These are phyloP conservation scores for Xylaria sp. DNA, from an alignment of 495 filamentous ascomycete species.

Conservation along the genomic window DNA sequence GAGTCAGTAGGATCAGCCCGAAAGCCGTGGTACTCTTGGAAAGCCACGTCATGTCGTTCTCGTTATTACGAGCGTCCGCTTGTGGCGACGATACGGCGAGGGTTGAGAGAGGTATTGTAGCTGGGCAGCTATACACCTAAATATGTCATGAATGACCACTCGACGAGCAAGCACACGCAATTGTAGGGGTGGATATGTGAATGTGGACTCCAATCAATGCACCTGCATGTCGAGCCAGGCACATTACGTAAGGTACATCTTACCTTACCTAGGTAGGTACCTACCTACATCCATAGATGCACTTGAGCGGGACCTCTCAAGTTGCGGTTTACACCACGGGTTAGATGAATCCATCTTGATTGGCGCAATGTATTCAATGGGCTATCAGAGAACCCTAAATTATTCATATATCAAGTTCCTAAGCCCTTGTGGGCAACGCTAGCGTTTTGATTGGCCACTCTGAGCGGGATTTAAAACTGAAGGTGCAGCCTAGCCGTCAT, in stretches of 20 bases:
- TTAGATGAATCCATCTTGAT: background rate
- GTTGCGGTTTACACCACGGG: no score
- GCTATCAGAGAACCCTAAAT: background rate
- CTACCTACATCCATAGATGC: no score
- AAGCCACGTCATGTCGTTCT: constrained; percentile 65
- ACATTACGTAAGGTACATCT: no score
- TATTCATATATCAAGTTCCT: background rate
- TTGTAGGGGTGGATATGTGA: background rate
- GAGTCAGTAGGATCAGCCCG: constrained; percentile 70
- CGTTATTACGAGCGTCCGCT: background rate
- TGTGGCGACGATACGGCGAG: background rate
- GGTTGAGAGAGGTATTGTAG: background rate
- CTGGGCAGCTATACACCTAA: background rate
- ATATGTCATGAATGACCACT: constrained; percentile 5
- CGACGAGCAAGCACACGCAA: background rate
- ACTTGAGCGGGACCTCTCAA: no score
- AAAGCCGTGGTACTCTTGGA: constrained; percentile 68
- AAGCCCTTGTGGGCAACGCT: constrained; percentile 18
- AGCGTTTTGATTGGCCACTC: constrained; percentile 6
- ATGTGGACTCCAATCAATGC: background rate
- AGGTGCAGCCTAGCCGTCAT: constrained; percentile 1
- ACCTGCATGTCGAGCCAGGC: background rate
- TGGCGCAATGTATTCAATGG: background rate
- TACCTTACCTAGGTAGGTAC: no score
- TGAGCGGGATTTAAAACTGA: constrained; percentile 27